Evolutionary conservation across 805 yeast species (phyloP), one percentile per base, ranked within the genome.

Genomic region (Sugiyamaella smithiae): DNA sequence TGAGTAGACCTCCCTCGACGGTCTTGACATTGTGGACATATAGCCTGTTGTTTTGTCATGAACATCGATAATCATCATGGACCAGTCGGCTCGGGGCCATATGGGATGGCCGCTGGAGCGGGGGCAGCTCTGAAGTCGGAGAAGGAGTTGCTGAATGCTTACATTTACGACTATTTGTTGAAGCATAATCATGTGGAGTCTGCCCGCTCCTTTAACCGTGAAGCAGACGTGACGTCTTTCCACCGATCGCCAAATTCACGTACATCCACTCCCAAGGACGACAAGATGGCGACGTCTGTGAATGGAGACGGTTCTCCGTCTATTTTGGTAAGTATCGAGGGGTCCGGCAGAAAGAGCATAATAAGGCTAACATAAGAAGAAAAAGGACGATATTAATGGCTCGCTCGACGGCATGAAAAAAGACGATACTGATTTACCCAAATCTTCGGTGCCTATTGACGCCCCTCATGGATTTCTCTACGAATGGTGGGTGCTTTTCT

Each of bases 401-500:
- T 23, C 29, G 16, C 44, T 32, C 17, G 55, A 43, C 40, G 49
- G 45, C 36, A 19, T 17, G 36, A 43, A 43, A 32, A 43, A 49
- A 29, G 56, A 55, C 22, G 51, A 49, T 14, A 40, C 40, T 22
- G 59, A 57, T 28, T 43, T 57, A 38, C 59, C 59, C n/a, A 47
- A 52, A 25, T 48, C 57, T 9, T 37, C 43, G 23, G 56, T 60
- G 16, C 67, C 67, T 26, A 78, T 85, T 76, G 93, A 88, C 61
- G 84, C 95, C 1, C 93, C 95, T 0, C 87, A 84, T 58, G 93
- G 96, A 5, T 89, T 88, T 60, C 68, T 89, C 20, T 83, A 80
- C 60, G 97, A 90, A 65, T 89, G 97, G 97, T 89, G 97, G 97
- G 88, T 82, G 71, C 81, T 90, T 14, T 90, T 89, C 64, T 90